These are phyloP conservation scores for Mycena galopus DNA, from an alignment of 768 basidiomycete genomes.

Conservation along the genomic window DNA sequence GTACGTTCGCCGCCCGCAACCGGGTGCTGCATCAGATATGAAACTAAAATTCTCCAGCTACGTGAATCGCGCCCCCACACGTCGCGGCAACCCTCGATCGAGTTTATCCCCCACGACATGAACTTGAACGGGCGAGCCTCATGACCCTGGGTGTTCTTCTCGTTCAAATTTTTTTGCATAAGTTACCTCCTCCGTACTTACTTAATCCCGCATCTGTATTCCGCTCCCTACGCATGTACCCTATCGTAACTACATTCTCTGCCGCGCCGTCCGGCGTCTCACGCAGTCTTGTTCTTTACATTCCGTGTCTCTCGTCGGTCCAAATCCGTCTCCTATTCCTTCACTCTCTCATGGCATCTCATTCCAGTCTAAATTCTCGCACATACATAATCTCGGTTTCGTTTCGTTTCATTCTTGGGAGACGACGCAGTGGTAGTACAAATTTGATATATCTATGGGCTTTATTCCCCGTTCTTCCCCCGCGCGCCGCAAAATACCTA, in stretches of 20 bases:
- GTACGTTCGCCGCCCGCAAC: not conserved
- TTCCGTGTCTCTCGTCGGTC: not conserved
- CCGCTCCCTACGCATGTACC: conserved; percentile 8
- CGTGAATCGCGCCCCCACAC: not conserved
- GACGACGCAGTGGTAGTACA: not conserved
- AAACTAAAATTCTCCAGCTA: not conserved
- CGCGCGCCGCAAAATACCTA: not conserved
- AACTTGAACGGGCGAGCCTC: conserved; percentile 33
- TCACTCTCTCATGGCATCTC: not conserved
- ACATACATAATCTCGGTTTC: not conserved
- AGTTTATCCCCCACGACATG: conserved; percentile 33
- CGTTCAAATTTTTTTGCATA: not conserved
- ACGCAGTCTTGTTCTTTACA: not conserved
- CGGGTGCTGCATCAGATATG: not conserved
- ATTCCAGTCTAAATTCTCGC: not conserved
- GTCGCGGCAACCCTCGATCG: conserved; percentile 27
- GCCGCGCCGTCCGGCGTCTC: not conserved
- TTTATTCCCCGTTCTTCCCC: not conserved
- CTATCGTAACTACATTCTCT: not conserved
- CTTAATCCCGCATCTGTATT: conserved; percentile 17
- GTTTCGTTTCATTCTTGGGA: not conserved
- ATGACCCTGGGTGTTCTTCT: not conserved
- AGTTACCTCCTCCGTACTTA: not conserved
- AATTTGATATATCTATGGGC: not conserved
- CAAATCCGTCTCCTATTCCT: not conserved